Conservation (phyloP, 1,284 basidiomycete genomes). For the Inonotus hispidus region DNA sequence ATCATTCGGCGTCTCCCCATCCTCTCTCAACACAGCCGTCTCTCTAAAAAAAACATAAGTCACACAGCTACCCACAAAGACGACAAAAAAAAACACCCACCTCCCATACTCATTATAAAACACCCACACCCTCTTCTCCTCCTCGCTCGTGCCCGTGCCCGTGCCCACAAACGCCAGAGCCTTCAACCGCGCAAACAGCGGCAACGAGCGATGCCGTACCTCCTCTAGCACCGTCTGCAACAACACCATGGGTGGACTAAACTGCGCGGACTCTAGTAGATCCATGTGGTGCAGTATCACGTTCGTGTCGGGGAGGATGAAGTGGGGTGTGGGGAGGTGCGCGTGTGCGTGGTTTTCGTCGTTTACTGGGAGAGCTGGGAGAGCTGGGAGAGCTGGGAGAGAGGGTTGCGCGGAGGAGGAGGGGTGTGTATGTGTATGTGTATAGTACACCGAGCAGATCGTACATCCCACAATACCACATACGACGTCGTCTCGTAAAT, state of each 20-base stretch:
- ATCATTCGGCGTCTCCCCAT: slow-evolving; percentile 83
- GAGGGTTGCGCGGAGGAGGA: too few species aligned
- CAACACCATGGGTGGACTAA: slow-evolving; percentile 78
- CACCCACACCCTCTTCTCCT: slow-evolving; percentile 78
- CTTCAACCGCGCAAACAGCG: slow-evolving; percentile 88
- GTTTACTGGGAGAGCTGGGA: slow-evolving; percentile 38
- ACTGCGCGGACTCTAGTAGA: slow-evolving; percentile 72
- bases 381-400: too few species aligned
- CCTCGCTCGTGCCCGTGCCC: slow-evolving; percentile 72
- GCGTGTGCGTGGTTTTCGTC: slow-evolving; percentile 53
- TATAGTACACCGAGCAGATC: slow-evolving; percentile 37
- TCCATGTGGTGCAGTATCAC: slow-evolving; percentile 97
- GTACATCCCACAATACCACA: slow-evolving; percentile 80
- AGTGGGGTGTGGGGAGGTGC: slow-evolving; percentile 64
- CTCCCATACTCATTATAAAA: slow-evolving; percentile 91
- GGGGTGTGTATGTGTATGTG: too few species aligned
- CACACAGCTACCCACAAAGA: not conserved
- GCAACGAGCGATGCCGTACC: slow-evolving; percentile 91
- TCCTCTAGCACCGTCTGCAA: slow-evolving; percentile 96
- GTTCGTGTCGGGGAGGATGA: slow-evolving; percentile 93
- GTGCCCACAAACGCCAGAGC: too few species aligned
- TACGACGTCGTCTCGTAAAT: slow-evolving; percentile 89
- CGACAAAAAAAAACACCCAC: slow-evolving; percentile 37
- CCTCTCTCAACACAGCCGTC: slow-evolving; percentile 69
- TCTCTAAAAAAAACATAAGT: slow-evolving; percentile 41